Evolutionary conservation across 176 grass and related monocot species (phyloP).

Genomic region (Lolium multiflorum): DNA sequence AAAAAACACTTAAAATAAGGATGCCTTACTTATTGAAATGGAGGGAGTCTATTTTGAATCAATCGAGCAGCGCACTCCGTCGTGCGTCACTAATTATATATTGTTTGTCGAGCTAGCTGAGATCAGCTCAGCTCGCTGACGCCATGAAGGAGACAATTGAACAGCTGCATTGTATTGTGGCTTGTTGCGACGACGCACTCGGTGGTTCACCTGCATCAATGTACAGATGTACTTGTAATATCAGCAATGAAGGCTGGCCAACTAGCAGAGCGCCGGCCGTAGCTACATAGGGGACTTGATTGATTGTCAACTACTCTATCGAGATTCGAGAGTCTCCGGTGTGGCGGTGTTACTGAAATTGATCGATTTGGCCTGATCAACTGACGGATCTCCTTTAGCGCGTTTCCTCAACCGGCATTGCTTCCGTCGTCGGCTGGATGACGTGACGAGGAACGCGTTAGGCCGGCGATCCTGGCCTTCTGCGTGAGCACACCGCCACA

Average conservation of each 20-base stretch:
- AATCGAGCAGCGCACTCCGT: too few species aligned
- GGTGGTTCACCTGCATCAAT: background rate
- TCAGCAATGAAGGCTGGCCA: background rate
- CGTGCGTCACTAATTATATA: too few species aligned
- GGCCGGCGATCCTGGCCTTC: background rate
- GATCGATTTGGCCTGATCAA: background rate
- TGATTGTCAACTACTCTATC: background rate
- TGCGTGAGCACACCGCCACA: background rate
- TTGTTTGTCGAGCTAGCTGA: background rate
- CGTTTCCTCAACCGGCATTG: background rate
- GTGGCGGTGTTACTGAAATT: background rate
- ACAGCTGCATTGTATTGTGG: background rate
- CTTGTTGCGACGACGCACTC: background rate
- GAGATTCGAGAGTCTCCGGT: background rate
- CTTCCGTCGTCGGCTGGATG: background rate
- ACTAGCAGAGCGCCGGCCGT: background rate
- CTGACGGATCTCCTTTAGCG: background rate
- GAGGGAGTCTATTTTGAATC: too few species aligned
- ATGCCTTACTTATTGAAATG: too few species aligned
- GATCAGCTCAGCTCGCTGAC: slow-evolving; percentile 2
- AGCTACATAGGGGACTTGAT: background rate
- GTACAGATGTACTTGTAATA: background rate
- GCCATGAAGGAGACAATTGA: background rate
- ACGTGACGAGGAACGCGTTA: background rate
- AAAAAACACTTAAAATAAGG: too few species aligned